Percentiles rank a stretch among this genome's conserved stretches.
Evolutionary conservation across 176 grass and related monocot species (phyloP).

Genomic region (Panicum miliaceum): DNA sequence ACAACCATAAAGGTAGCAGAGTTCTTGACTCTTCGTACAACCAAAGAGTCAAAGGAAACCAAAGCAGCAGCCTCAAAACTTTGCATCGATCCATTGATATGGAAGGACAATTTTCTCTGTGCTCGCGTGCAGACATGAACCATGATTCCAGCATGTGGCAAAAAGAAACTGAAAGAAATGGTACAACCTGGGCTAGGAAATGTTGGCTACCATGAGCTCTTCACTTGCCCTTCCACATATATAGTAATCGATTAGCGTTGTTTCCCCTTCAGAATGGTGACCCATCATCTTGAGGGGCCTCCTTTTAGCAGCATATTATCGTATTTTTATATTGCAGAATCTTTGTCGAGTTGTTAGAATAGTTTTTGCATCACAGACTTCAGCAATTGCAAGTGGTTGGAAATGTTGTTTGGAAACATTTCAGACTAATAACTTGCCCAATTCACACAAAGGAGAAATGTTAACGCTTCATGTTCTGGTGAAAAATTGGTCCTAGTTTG

Average conservation of each 20-base stretch:
- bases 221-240: background rate
- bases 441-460: background rate
- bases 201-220: conserved; percentile 4
- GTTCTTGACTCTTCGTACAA: conserved; percentile 43
- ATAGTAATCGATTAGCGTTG: conserved; percentile 2
- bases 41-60: conserved; percentile 17
- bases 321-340: conserved; percentile 9
- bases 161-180: conserved; percentile 43
- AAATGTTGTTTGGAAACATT: background rate
- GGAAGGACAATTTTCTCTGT: background rate
- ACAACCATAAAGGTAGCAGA: conserved; percentile 6
- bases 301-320: background rate
- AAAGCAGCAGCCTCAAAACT: conserved; percentile 39
- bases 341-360: background rate
- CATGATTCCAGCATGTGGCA: conserved; percentile 7
- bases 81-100: conserved; percentile 11
- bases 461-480: background rate
- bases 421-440: conserved; percentile 2
- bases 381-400: background rate
- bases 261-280: background rate
- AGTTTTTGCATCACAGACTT: conserved; percentile 21
- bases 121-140: conserved; percentile 30
- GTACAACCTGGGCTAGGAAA: conserved; percentile 6
- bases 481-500: background rate
- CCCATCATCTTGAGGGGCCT: conserved; percentile 1